These are phyloP conservation scores for Malus sieversii DNA, from an alignment of 306 rosid species.

Conservation along the genomic window DNA sequence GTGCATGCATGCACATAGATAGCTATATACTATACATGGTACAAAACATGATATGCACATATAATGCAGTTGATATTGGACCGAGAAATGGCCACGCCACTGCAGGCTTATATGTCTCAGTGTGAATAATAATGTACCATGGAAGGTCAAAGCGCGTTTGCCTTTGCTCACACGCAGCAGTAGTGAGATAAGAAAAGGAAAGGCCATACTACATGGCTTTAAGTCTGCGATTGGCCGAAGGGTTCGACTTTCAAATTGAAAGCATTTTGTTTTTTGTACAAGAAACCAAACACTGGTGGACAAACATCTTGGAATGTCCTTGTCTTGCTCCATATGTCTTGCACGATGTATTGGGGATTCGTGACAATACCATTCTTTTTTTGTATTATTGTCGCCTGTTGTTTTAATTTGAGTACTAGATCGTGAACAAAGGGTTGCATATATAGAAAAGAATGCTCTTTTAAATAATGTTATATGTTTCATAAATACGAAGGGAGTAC, in stretches of 20 bases:
- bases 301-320: conserved; percentile 37
- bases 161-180: conserved; percentile 1
- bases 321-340: conserved; percentile 14
- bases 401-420: background rate
- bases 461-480: no score
- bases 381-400: background rate
- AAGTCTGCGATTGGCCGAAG: background rate
- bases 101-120: background rate
- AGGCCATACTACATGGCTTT: background rate
- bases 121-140: background rate
- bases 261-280: conserved; percentile 13
- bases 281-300: conserved; percentile 38
- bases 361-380: conserved; percentile 22
- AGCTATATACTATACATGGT: background rate
- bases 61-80: background rate
- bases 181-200: conserved; percentile 10
- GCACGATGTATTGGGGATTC: conserved; percentile 26
- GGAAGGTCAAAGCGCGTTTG: background rate
- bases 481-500: no score
- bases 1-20: background rate
- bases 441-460: no score
- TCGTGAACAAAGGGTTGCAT: background rate
- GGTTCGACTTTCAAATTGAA: conserved; percentile 5
- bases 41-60: background rate
- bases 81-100: background rate